Percentiles rank a stretch among this genome's conserved stretches.
Evolutionary conservation across 169 alveolate species (phyloP).

Genomic region (Perkinsus marinus): DNA sequence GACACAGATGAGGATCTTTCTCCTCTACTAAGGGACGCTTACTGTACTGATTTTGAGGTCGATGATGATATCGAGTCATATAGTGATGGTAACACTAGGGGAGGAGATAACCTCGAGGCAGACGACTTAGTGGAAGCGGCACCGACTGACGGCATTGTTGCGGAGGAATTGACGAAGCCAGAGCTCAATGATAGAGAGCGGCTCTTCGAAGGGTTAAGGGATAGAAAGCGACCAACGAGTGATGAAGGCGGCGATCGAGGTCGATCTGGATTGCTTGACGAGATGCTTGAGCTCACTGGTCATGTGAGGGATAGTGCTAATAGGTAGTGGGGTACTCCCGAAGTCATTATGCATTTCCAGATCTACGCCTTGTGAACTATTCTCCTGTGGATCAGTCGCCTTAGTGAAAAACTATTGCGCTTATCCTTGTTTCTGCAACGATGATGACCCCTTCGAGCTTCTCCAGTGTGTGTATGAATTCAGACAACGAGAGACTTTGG

Average conservation of each 20-base stretch:
- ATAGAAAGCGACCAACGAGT: not conserved
- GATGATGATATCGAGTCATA: not conserved
- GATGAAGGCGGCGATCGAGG: not conserved
- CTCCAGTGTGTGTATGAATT: not conserved
- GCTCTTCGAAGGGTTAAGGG: not conserved
- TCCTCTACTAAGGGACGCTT: not conserved
- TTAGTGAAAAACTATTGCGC: too few species aligned
- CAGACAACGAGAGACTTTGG: not conserved
- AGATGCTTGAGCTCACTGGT: not conserved
- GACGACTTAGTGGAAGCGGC: not conserved
- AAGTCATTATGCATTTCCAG: too few species aligned
- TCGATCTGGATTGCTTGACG: not conserved
- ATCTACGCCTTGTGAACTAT: too few species aligned
- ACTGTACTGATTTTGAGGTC: not conserved
- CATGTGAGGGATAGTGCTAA: not conserved
- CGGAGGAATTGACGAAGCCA: too few species aligned
- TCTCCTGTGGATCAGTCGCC: too few species aligned
- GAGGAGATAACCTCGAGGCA: not conserved
- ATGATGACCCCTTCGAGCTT: too few species aligned
- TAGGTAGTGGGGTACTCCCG: not conserved
- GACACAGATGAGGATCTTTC: not conserved
- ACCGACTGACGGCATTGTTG: not conserved
- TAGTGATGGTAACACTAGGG: not conserved
- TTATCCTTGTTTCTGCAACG: too few species aligned
- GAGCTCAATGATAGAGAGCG: not conserved